Conservation (phyloP, 2,329 filamentous ascomycete genomes). For the Ilyonectria sp. region DNA sequence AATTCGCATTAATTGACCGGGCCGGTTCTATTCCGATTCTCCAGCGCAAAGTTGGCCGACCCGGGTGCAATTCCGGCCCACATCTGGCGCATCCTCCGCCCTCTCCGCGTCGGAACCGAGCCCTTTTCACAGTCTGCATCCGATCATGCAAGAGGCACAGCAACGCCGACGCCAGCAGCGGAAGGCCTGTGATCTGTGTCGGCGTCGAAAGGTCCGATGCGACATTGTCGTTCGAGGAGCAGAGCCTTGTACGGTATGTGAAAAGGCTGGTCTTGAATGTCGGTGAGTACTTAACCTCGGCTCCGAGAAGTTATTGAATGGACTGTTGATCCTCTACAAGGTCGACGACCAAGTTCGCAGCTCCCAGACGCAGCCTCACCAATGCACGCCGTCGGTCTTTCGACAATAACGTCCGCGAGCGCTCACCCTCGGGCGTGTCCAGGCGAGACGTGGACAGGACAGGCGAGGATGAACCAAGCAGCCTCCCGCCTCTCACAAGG, state of each 20-base stretch:
- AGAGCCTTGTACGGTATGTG: constrained; percentile 43
- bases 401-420: neutral
- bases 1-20: neutral
- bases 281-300: constrained; percentile 39
- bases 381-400: constrained; percentile 29
- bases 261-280: constrained; percentile 46
- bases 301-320: constrained; percentile 27
- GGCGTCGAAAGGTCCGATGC: constrained; percentile 44
- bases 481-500: constrained; percentile 22
- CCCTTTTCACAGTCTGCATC: neutral
- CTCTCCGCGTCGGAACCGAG: constrained; percentile 13
- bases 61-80: constrained; percentile 9
- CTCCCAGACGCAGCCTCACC: constrained; percentile 33
- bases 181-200: constrained; percentile 47
- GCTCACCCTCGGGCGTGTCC: constrained; percentile 20
- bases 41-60: neutral
- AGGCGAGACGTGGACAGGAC: constrained; percentile 26
- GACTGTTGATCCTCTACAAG: constrained; percentile 25
- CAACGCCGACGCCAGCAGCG: constrained; percentile 50
- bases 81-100: neutral
- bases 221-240: constrained; percentile 39
- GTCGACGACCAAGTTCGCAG: constrained; percentile 44
- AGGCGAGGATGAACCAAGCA: neutral
- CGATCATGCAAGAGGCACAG: constrained; percentile 20
- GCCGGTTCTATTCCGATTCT: neutral